Conservation (phyloP, 2,329 filamentous ascomycete species). For the Cordyceps pruinosa region DNA sequence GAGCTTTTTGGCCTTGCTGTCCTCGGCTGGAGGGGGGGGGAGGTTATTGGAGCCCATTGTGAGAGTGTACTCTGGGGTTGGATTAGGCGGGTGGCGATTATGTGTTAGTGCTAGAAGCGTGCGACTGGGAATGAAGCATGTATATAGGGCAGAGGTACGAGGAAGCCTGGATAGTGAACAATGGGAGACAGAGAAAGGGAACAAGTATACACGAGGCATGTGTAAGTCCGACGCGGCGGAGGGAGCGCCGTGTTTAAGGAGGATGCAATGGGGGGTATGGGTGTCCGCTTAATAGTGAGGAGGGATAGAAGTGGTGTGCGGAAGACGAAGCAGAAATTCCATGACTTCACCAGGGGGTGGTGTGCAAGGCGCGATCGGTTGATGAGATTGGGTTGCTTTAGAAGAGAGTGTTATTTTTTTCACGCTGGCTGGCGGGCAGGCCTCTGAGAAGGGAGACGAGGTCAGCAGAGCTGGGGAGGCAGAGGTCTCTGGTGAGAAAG, state of each 20-base stretch:
- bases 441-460: background rate
- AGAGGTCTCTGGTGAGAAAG: background rate
- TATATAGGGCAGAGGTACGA: background rate
- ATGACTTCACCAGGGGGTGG: slow-evolving; percentile 10
- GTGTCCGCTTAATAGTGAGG: slow-evolving; percentile 12
- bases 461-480: background rate
- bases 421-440: too few species aligned
- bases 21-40: slow-evolving; percentile 48
- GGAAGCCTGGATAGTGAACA: background rate
- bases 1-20: slow-evolving; percentile 34
- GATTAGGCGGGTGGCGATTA: background rate
- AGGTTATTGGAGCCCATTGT: slow-evolving; percentile 43
- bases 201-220: slow-evolving; percentile 1
- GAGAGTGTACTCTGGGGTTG: background rate
- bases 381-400: slow-evolving; percentile 11
- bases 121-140: background rate
- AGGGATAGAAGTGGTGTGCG: background rate
- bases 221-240: slow-evolving; percentile 5
- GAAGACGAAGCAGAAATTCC: background rate
- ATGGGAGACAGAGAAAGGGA: background rate
- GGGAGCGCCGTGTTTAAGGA: slow-evolving; percentile 10
- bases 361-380: slow-evolving; percentile 3
- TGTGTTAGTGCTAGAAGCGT: background rate
- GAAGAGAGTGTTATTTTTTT: background rate
- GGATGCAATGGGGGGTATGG: background rate